Percentiles rank a stretch among this genome's conserved stretches.
Conservation (phyloP, 108 stramenopile genomes). For the Fragilariopsis cylindrus region DNA sequence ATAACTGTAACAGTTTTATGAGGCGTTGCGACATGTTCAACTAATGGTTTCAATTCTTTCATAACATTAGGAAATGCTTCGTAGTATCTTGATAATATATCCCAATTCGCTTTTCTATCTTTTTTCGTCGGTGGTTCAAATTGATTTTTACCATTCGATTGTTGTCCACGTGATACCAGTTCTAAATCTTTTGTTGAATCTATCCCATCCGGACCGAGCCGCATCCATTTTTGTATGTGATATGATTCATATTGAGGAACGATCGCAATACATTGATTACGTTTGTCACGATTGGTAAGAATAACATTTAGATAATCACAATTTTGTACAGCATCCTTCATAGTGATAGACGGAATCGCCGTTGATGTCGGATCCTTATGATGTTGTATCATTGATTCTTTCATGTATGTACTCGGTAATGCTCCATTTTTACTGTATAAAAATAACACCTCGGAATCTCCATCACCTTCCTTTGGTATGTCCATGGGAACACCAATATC, state of each 20-base stretch:
- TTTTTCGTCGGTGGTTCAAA: slow-evolving; percentile 45
- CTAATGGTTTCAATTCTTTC: slow-evolving; percentile 50
- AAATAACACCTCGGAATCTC: slow-evolving; percentile 56
- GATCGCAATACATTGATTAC: slow-evolving; percentile 65
- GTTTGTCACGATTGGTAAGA: slow-evolving; percentile 41
- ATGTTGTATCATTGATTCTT: neutral
- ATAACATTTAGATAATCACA: slow-evolving; percentile 74
- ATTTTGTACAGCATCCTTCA: slow-evolving; percentile 57
- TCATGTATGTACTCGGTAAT: slow-evolving; percentile 38
- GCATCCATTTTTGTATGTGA: slow-evolving; percentile 77
- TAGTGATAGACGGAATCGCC: neutral
- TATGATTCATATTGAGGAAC: slow-evolving; percentile 79
- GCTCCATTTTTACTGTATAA: slow-evolving; percentile 50
- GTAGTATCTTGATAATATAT: slow-evolving; percentile 55
- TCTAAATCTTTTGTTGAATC: slow-evolving; percentile 38
- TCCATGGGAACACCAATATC: slow-evolving; percentile 72
- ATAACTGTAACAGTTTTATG: slow-evolving; percentile 75
- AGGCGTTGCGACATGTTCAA: slow-evolving; percentile 47
- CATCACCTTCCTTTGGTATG: slow-evolving; percentile 31
- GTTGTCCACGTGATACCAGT: slow-evolving; percentile 54
- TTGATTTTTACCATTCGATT: slow-evolving; percentile 52
- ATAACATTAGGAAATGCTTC: slow-evolving; percentile 46
- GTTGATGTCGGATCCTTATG: neutral
- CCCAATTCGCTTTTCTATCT: slow-evolving; percentile 44
- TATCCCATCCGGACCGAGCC: slow-evolving; percentile 25